Evolutionary conservation across 345 rosid genomes (phyloP).

Genomic region (Linum usitatissimum): DNA sequence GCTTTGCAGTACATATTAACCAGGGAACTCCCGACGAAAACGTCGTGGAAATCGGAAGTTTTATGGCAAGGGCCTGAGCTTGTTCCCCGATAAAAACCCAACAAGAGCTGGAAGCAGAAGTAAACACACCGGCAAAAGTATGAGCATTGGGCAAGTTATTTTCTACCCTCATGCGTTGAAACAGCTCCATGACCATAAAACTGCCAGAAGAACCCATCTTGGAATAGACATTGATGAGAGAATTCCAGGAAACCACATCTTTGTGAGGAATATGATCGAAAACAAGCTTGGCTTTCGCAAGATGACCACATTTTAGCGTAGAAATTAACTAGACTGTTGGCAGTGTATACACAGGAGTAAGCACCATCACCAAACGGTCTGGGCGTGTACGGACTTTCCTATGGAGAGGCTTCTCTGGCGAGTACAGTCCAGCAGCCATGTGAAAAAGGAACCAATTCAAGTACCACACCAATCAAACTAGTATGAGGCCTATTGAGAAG

Average conservation of each 20-base stretch:
- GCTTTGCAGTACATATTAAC: conserved; percentile 57
- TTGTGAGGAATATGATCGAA: conserved; percentile 40
- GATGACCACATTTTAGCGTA: conserved; percentile 56
- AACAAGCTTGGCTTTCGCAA: conserved; percentile 39
- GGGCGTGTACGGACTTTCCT: conserved; percentile 62
- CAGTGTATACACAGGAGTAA: conserved; percentile 31
- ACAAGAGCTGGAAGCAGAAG: conserved; percentile 39
- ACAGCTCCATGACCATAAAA: conserved; percentile 36
- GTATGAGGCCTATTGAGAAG: too few relatives aligned
- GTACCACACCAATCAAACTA: too few relatives aligned
- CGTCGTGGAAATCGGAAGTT: conserved; percentile 43
- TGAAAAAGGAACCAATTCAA: too few relatives aligned
- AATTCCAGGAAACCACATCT: conserved; percentile 76
- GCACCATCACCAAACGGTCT: conserved; percentile 24
- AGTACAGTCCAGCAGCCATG: conserved; percentile 12
- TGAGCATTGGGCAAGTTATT: conserved; percentile 59
- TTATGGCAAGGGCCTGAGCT: conserved; percentile 55
- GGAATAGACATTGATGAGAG: conserved; percentile 66
- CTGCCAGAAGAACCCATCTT: conserved; percentile 41
- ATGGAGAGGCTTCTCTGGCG: conserved; percentile 31
- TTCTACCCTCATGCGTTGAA: conserved; percentile 52
- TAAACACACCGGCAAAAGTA: conserved; percentile 64
- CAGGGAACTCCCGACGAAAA: conserved; percentile 72
- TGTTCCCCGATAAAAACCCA: conserved; percentile 37
- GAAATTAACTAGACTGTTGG: conserved; percentile 57